phyloP scores from a whole-genome alignment of 139 green algal genomes.

The Tetraselmis striata region DNA sequence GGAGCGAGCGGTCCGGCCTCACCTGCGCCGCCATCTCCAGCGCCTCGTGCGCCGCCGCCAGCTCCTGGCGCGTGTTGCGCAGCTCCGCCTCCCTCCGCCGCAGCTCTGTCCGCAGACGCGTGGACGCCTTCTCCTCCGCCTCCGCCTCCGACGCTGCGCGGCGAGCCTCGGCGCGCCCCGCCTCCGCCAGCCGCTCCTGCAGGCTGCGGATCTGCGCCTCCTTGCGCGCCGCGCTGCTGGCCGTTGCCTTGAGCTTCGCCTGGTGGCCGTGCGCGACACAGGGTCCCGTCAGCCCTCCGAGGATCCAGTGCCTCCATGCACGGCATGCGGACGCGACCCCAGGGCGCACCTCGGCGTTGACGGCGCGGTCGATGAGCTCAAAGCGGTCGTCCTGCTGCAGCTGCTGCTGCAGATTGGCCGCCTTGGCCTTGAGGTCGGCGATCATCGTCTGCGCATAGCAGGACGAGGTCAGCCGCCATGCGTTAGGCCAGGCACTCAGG shows the following conservation, averaged over 20 bases:
- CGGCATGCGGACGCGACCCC: not conserved
- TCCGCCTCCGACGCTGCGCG: not conserved
- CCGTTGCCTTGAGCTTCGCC: not conserved
- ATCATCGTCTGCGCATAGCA: no score
- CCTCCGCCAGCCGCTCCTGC: not conserved
- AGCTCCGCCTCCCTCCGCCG: not conserved
- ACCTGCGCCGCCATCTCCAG: not conserved
- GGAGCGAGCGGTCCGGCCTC: no score
- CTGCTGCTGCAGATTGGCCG: not conserved
- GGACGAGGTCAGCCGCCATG: no score
- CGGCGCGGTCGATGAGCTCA: not conserved
- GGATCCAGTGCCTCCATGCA: no score
- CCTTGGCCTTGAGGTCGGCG: not conserved
- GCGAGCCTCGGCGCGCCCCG: no score
- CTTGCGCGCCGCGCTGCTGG: not conserved
- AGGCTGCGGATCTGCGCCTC: not conserved
- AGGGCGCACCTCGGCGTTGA: not conserved
- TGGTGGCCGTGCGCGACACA: not conserved
- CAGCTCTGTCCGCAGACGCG: not conserved
- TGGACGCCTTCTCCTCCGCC: not conserved
- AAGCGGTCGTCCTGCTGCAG: not conserved
- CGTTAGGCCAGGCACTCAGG: no score
- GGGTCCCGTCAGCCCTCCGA: no score
- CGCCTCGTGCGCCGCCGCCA: not conserved
- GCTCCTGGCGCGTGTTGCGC: not conserved